phyloP scores from a whole-genome alignment of 2,329 filamentous ascomycete species.

The Aspergillus floridensis region DNA sequence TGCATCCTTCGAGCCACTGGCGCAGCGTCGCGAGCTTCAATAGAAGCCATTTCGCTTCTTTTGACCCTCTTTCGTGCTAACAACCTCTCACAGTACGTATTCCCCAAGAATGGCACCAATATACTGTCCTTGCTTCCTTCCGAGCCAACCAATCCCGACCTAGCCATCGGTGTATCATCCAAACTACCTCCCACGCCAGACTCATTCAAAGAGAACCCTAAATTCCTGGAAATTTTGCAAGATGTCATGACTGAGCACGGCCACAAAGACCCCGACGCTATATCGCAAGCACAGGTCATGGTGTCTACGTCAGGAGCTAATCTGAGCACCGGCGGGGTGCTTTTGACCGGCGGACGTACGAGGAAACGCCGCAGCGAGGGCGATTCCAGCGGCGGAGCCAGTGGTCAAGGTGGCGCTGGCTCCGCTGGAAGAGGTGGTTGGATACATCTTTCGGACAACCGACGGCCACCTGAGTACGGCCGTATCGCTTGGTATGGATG shows the following conservation, averaged over 20 bases:
- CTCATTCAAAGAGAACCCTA: conserved; percentile 55
- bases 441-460: conserved; percentile 61
- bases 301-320: conserved; percentile 57
- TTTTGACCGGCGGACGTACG: conserved; percentile 41
- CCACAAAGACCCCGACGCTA: conserved; percentile 54
- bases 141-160: conserved; percentile 50
- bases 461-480: conserved; percentile 62
- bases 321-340: conserved; percentile 51
- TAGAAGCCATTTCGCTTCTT: too few relatives aligned
- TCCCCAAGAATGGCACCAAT: conserved; percentile 41
- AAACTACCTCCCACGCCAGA: conserved; percentile 56
- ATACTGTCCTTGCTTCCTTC: conserved; percentile 58
- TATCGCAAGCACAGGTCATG: conserved; percentile 60
- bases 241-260: conserved; percentile 55
- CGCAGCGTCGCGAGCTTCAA: neutral
- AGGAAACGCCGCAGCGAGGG: conserved; percentile 35
- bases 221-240: conserved; percentile 57
- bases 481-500: conserved; percentile 55
- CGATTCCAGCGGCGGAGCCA: conserved; percentile 56
- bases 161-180: conserved; percentile 56
- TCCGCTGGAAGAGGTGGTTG: conserved; percentile 59
- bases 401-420: conserved; percentile 57
- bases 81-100: conserved; percentile 46
- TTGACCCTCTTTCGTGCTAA: conserved; percentile 15
- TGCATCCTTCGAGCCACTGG: neutral